These are phyloP conservation scores for Oldenlandia corymbosa DNA, from an alignment of 257 asterid species.

Conservation along the genomic window DNA sequence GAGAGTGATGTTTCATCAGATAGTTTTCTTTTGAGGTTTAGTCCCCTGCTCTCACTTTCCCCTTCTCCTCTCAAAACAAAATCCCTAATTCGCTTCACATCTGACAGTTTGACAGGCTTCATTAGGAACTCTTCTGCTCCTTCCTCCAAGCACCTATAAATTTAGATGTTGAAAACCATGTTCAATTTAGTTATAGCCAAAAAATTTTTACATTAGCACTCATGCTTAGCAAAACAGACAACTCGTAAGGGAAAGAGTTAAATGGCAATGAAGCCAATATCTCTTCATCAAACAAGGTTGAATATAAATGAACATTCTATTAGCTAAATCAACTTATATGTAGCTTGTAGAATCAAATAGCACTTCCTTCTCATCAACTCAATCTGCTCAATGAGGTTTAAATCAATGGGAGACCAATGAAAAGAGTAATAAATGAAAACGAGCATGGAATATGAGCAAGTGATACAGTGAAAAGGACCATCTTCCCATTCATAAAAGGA, in stretches of 20 bases:
- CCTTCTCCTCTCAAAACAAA: constrained; percentile 39
- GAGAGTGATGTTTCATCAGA: constrained; percentile 12
- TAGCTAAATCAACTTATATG: no score
- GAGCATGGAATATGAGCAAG: no score
- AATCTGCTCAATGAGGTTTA: no score
- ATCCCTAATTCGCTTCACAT: constrained; percentile 55
- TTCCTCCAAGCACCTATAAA: constrained; percentile 59
- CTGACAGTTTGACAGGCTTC: constrained; percentile 71
- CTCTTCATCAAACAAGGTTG: neutral
- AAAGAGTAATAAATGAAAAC: no score
- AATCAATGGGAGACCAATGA: no score
- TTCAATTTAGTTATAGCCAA: neutral
- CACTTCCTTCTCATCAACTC: no score
- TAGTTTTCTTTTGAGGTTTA: constrained; percentile 39
- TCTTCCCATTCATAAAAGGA: no score
- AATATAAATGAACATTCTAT: no score
- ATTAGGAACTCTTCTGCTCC: constrained; percentile 78
- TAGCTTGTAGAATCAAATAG: no score
- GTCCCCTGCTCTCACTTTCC: constrained; percentile 8
- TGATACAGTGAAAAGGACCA: no score
- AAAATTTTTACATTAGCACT: neutral
- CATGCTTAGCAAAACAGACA: neutral
- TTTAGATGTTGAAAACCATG: no score
- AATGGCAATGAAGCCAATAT: neutral
- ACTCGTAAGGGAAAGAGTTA: neutral